phyloP scores from a whole-genome alignment of 768 basidiomycete genomes.

The Lactarius evosmus region DNA sequence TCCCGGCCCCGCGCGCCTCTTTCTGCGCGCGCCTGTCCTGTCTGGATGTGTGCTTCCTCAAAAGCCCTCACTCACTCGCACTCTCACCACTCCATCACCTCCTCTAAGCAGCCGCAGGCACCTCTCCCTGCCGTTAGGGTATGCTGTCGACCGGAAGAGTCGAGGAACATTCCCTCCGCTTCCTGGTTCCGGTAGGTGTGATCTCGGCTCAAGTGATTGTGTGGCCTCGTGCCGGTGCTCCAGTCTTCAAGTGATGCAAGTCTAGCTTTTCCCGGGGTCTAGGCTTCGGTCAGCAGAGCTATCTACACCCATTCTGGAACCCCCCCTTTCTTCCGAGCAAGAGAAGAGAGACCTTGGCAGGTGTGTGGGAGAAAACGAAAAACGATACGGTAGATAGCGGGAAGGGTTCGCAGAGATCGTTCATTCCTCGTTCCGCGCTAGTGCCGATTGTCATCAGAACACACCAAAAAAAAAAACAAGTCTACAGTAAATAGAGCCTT shows the following conservation, averaged over 20 bases:
- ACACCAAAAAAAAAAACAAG: background rate
- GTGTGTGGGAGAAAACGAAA: background rate
- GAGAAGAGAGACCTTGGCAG: background rate
- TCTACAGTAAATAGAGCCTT: background rate
- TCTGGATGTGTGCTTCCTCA: background rate
- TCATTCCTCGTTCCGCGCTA: background rate
- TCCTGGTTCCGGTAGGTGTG: background rate
- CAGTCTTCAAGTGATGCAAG: background rate
- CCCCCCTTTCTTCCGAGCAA: background rate
- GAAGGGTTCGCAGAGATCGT: background rate
- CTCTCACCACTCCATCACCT: background rate
- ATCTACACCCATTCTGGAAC: background rate
- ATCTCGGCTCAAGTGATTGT: background rate
- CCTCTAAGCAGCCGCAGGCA: background rate
- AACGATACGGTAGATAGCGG: background rate
- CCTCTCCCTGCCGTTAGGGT: background rate
- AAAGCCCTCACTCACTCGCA: background rate
- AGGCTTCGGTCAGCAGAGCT: background rate
- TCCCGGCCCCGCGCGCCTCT: slow-evolving; percentile 1
- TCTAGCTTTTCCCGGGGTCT: background rate
- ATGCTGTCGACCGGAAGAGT: background rate
- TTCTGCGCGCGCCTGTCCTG: slow-evolving; percentile 1
- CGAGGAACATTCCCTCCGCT: background rate
- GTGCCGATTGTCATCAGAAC: background rate
- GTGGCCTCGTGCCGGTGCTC: background rate